Evolutionary conservation across 495 filamentous ascomycete species (phyloP).

Genomic region (Lasiosphaeris hirsuta): DNA sequence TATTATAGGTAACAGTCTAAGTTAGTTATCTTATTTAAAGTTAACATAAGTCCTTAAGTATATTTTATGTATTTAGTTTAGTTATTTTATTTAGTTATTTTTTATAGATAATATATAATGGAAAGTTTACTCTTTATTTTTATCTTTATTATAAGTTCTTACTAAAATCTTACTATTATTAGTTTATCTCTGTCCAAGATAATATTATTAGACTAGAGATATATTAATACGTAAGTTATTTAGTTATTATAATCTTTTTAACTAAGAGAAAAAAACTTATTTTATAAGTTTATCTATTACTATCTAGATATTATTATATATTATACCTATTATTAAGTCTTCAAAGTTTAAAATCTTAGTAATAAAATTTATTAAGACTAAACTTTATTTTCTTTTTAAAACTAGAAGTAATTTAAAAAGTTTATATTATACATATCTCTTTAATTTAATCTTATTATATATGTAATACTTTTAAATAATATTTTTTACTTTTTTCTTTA

Average conservation of each 20-base stretch:
- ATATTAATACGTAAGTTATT: no score
- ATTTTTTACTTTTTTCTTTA: no score
- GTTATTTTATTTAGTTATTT: slow-evolving; percentile 13
- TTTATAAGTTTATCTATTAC: background rate
- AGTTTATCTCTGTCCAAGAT: background rate
- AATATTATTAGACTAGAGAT: background rate
- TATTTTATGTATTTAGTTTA: slow-evolving; percentile 11
- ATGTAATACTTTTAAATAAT: no score
- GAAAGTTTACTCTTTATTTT: slow-evolving; percentile 3
- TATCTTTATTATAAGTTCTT: background rate
- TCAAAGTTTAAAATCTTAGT: no score
- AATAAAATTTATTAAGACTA: no score
- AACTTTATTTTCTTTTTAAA: no score
- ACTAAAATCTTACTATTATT: background rate
- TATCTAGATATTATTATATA: background rate
- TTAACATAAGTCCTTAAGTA: no score
- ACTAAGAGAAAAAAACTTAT: background rate
- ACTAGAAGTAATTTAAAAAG: no score
- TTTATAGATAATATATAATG: slow-evolving; percentile 7
- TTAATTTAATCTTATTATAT: no score
- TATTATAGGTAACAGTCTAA: slow-evolving; percentile 9
- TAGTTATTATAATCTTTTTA: background rate
- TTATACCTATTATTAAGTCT: no score
- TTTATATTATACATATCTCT: no score
- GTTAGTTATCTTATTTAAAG: background rate